Base-by-base conservation (phyloP, 192 early-diverging fungal genomes). In the Martensiomyces pterosporus region DNA sequence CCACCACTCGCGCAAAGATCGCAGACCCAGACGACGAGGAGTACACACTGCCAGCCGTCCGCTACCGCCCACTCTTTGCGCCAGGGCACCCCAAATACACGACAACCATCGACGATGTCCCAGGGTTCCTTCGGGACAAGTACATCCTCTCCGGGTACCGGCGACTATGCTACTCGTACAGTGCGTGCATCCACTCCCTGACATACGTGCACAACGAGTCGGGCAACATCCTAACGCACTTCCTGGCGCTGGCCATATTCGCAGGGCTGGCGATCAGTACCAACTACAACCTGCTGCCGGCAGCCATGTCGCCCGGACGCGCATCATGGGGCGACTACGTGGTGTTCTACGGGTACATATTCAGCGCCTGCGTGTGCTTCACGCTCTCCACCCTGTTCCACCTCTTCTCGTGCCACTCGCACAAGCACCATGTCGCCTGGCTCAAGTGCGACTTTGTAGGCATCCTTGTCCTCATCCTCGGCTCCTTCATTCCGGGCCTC, bases 131-230 rank as follows among this genome's bases (percentile, higher is more conserved):
- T 60, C 75, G 77, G 33, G 89, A 92, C 73, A 90, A 86, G 34
- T 69, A 75, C 47, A 90, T 97, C 50, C 75, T 80, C 6, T 68
- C 72, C 2, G 91, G 93, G 12, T 97, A 97, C 60, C 82, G 94
- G 24, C 79, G 79, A n/a, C 82, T 84, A 24, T 77, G 75, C 24
- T 68, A 85, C 49, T 91, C 87, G 35, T 94, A 90, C 66, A 36
- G 14, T 0, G 83, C 73, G 19, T 95, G 93, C 58, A 19, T 88
- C 24, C 66, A 78, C 14, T 87, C 90, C 9, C 55, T 92, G 47
- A 73, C 82, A 16, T 93, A 88, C 67, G 39, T 92, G 16, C 92
- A 97, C 70, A 97, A 97, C 62, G 94, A 97, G 66, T 85, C 82
- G 26, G 93, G 88, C 25, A 97, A 97, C 58, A 85, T 97, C 32